A percentile compares a stretch with the other conserved stretches of the same genome.
phyloP scores from a whole-genome alignment of 305 asterid genomes.

The Fraxinus latifolia region DNA sequence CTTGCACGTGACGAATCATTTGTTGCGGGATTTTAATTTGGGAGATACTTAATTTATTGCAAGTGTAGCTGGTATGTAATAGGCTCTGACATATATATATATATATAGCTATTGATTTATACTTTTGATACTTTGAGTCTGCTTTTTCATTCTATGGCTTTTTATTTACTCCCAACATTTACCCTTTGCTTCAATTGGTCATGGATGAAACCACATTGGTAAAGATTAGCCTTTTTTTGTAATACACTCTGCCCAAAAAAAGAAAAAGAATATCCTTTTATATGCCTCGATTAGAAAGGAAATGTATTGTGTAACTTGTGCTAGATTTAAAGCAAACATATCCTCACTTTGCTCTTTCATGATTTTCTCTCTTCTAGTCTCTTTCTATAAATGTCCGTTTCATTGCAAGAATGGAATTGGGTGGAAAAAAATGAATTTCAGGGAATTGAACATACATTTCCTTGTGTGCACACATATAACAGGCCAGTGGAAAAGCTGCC shows the following conservation, averaged over 20 bases:
- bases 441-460: neutral
- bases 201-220: neutral
- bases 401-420: too few species aligned
- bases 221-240: neutral
- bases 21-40: neutral
- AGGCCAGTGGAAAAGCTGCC: slow-evolving; percentile 68
- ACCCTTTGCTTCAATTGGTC: neutral
- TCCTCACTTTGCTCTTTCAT: neutral
- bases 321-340: neutral
- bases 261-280: neutral
- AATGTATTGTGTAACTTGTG: neutral
- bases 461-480: slow-evolving; percentile 24
- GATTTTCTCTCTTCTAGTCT: neutral
- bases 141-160: neutral
- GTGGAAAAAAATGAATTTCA: too few species aligned
- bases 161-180: neutral
- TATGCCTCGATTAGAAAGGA: neutral
- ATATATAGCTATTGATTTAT: neutral
- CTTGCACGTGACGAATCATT: neutral
- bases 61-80: neutral
- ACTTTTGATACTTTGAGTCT: neutral
- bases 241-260: neutral
- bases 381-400: neutral
- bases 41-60: neutral
- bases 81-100: neutral